Base-by-base conservation (phyloP, 2,329 filamentous ascomycete species). In the Didymella arachidicola region DNA sequence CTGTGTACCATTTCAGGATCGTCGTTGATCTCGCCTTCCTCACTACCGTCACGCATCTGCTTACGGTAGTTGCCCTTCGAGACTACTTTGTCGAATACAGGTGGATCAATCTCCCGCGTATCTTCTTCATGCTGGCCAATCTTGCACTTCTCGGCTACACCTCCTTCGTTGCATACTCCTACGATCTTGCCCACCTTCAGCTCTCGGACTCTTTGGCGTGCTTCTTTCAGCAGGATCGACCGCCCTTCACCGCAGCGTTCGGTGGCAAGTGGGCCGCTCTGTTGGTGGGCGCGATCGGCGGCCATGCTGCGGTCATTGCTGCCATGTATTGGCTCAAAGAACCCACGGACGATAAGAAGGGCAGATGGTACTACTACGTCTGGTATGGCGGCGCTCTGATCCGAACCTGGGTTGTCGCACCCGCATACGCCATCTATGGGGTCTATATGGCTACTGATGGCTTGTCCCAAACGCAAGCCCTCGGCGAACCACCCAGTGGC, bases 61-160 rank as follows among this genome's bases (percentile, higher is more conserved):
- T 74, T 3, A 65, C 70, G 2, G 64, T 74, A 2, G 63, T 74
- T 14, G 63, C 67, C 0, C 62, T 74, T 2, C 60, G 71, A 4
- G 62, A 74, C 34, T 74, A 73, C 55, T 74, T 74, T 42, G 72
- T 74, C 7, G 66, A 68, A 25, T 64, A 74, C 49, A 62, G 57
- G 25, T 74, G 72, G 72, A 71, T 73, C 49, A 73, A 73, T 27
- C 51, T 74, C 3, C 72, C 72, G 2, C 66, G 72, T 2, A 68
- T 74, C 29, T 65, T 72, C 62, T 72, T 72, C 57, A 74, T 74
- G 72, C 36, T 72, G 16, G 66, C 57, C 5, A 74, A 74, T 30
- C 65, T 74, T 5, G 72, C 50, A 0, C 36, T 73, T 0, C 55
- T 74, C 0, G 69, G 70, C 0, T 74, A 74, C 50, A 74, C 72